Evolutionary conservation across 306 rosid genomes (phyloP).

Genomic region (Vachellia collinsii): DNA sequence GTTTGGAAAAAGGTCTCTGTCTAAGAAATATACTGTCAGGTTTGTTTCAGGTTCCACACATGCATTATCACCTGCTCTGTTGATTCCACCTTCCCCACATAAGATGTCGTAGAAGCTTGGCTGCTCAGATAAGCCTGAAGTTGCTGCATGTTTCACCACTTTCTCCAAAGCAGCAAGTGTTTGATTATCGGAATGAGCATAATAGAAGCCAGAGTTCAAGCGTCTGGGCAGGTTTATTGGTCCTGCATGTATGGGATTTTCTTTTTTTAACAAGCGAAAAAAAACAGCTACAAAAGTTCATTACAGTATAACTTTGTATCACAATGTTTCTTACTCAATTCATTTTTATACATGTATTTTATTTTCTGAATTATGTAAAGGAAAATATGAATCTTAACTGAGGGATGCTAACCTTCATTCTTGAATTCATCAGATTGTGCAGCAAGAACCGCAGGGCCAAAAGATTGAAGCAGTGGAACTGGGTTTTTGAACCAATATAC

Average conservation of each 20-base stretch:
- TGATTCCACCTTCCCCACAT: slow-evolving; percentile 77
- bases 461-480: slow-evolving; percentile 64
- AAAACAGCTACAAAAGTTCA: neutral
- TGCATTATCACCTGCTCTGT: slow-evolving; percentile 57
- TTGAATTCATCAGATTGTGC: slow-evolving; percentile 92
- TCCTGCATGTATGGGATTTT: slow-evolving; percentile 48
- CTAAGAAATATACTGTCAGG: slow-evolving; percentile 75
- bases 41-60: slow-evolving; percentile 87
- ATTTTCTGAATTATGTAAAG: neutral
- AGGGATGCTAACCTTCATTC: slow-evolving; percentile 59
- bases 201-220: slow-evolving; percentile 95
- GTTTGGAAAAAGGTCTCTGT: slow-evolving; percentile 86
- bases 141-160: slow-evolving; percentile 89
- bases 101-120: slow-evolving; percentile 94
- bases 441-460: slow-evolving; percentile 67
- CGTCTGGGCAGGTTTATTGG: slow-evolving; percentile 92
- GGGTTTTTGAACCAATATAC: slow-evolving; percentile 89
- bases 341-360: neutral
- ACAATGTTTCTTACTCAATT: neutral
- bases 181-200: slow-evolving; percentile 69
- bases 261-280: neutral
- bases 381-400: slow-evolving; percentile 28
- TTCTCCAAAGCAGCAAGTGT: slow-evolving; percentile 85
- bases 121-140: slow-evolving; percentile 86
- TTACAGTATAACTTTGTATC: neutral